Percentiles rank a stretch among this genome's conserved stretches.
Conservation (phyloP, 2,329 filamentous ascomycete genomes). For the Fusarium sp. region DNA sequence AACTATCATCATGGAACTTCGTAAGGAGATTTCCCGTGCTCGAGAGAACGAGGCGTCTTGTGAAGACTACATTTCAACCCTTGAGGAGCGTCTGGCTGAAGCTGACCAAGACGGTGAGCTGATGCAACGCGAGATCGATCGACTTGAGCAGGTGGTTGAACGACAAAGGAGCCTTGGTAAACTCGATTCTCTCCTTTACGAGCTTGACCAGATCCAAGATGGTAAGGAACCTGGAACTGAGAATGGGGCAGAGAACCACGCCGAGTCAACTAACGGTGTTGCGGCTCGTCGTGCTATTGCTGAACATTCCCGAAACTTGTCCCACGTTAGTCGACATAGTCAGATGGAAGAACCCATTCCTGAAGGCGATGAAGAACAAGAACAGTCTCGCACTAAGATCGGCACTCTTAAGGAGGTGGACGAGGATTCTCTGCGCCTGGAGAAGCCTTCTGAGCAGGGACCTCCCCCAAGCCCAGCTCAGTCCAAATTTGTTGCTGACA, state of each 20-base stretch:
- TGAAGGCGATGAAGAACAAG: slow-evolving; percentile 61
- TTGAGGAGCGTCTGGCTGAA: slow-evolving; percentile 95
- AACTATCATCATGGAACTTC: slow-evolving; percentile 84
- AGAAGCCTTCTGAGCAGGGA: slow-evolving; percentile 25
- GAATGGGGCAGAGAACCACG: slow-evolving; percentile 39
- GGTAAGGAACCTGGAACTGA: slow-evolving; percentile 55
- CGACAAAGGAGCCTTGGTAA: slow-evolving; percentile 95
- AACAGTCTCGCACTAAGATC: slow-evolving; percentile 44
- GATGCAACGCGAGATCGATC: slow-evolving; percentile 96
- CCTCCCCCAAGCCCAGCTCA: slow-evolving; percentile 78
- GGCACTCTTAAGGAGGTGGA: slow-evolving; percentile 51
- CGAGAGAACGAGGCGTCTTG: slow-evolving; percentile 90
- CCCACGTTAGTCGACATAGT: slow-evolving; percentile 65
- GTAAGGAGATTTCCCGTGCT: slow-evolving; percentile 88
- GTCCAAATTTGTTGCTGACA: slow-evolving; percentile 87
- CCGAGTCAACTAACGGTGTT: slow-evolving; percentile 52
- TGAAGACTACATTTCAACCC: slow-evolving; percentile 96
- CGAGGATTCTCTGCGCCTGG: slow-evolving; percentile 37
- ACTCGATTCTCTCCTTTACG: slow-evolving; percentile 89
- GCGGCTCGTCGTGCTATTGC: slow-evolving; percentile 58
- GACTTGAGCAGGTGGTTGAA: slow-evolving; percentile 93
- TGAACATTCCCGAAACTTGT: slow-evolving; percentile 66
- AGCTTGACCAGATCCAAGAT: slow-evolving; percentile 83
- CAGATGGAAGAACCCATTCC: slow-evolving; percentile 66
- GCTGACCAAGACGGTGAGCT: slow-evolving; percentile 95